These are phyloP conservation scores for Endocarpon pusillum DNA, from an alignment of 495 filamentous ascomycete species.

Conservation along the genomic window DNA sequence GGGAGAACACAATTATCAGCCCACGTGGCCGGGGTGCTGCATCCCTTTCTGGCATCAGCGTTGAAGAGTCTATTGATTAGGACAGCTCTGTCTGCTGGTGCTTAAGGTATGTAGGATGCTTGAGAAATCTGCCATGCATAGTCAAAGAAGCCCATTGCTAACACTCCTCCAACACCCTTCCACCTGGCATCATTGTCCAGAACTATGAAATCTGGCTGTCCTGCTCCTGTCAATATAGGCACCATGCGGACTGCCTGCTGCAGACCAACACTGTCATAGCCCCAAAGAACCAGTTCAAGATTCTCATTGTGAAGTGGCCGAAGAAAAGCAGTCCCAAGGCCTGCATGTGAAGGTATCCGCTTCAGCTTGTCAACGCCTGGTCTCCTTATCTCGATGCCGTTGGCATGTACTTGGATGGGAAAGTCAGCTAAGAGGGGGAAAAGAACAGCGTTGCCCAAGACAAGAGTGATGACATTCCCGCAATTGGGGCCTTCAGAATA, in stretches of 20 bases:
- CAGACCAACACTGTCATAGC: conserved; percentile 25
- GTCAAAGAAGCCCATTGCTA: conserved; percentile 40
- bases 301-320: conserved; percentile 24
- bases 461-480: conserved; percentile 22
- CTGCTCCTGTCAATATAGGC: conserved; percentile 38
- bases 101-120: conserved; percentile 14
- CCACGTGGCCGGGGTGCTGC: conserved; percentile 5
- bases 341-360: conserved; percentile 11
- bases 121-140: conserved; percentile 32
- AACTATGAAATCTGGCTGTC: conserved; percentile 40
- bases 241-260: conserved; percentile 36
- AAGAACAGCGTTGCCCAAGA: conserved; percentile 8
- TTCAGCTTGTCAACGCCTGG: background rate
- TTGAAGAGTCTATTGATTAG: background rate
- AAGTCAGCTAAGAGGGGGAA: background rate
- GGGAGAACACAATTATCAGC: too few species aligned
- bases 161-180: conserved; percentile 33
- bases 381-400: background rate
- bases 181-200: conserved; percentile 26
- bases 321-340: conserved; percentile 31
- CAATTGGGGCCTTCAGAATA: background rate
- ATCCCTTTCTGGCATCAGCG: background rate
- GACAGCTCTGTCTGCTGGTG: background rate
- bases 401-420: conserved; percentile 2
- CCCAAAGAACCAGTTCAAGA: conserved; percentile 41